phyloP scores from a whole-genome alignment of 2,329 filamentous ascomycete genomes.

The Aspergillus sp. region DNA sequence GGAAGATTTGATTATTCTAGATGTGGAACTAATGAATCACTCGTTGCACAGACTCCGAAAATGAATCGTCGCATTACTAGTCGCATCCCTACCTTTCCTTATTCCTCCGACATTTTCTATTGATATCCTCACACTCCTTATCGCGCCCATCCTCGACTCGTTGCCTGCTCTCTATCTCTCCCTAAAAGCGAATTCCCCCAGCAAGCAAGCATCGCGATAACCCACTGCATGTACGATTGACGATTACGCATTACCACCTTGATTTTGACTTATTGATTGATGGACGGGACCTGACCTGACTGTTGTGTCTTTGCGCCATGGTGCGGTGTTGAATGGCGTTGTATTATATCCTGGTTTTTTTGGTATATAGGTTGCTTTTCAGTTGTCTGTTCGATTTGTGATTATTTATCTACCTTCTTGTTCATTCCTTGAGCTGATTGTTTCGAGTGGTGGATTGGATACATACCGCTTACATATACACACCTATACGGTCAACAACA shows the following conservation, averaged over 20 bases:
- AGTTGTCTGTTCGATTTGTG: not conserved
- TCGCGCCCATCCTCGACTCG: too few relatives aligned
- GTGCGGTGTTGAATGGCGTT: constrained; percentile 1
- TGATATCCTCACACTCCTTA: not conserved
- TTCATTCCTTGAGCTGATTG: not conserved
- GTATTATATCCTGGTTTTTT: not conserved
- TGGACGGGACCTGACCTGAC: not conserved
- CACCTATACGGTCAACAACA: not conserved
- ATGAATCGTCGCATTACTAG: constrained; percentile 8
- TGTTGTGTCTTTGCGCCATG: not conserved
- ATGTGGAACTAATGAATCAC: not conserved
- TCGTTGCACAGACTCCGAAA: constrained; percentile 2
- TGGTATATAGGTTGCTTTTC: not conserved
- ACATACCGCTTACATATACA: not conserved
- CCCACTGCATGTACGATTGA: not conserved
- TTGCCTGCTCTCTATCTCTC: not conserved
- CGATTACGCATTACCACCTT: not conserved
- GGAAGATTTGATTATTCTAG: too few relatives aligned
- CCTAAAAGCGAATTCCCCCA: not conserved
- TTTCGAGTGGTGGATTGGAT: not conserved
- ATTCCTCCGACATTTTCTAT: too few relatives aligned
- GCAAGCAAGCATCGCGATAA: not conserved
- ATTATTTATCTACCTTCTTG: not conserved
- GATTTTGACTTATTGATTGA: not conserved
- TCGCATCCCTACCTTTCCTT: not conserved